Conservation (phyloP, 2,329 filamentous ascomycete species). For the Rhynchosporium agropyri region DNA sequence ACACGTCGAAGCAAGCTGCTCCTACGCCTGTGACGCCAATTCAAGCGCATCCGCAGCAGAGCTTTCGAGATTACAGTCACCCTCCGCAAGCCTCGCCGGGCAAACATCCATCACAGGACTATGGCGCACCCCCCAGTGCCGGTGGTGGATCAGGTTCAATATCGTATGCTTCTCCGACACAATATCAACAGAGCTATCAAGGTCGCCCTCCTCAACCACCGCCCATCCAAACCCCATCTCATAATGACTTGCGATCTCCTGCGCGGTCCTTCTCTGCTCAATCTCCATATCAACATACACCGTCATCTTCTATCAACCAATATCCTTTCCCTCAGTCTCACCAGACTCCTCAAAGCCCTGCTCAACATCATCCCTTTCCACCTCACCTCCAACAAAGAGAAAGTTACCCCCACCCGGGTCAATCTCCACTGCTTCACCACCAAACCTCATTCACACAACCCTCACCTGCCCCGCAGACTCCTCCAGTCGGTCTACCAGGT, state of each 20-base stretch:
- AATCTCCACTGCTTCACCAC: conserved; percentile 37
- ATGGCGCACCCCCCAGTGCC: conserved; percentile 33
- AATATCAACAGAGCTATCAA: conserved; percentile 40
- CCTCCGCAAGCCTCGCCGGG: conserved; percentile 38
- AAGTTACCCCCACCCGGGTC: conserved; percentile 37
- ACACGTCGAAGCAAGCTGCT: conserved; percentile 32
- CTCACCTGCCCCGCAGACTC: conserved; percentile 42
- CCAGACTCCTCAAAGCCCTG: conserved; percentile 41
- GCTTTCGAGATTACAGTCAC: conserved; percentile 41
- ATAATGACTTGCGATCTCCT: conserved; percentile 48
- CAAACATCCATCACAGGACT: conserved; percentile 42
- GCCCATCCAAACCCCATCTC: conserved; percentile 47
- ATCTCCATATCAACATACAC: conserved; percentile 42
- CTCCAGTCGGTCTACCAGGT: conserved; percentile 42
- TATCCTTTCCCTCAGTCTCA: conserved; percentile 41
- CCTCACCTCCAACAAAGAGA: conserved; percentile 35
- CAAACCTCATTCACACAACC: conserved; percentile 36
- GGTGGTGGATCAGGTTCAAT: conserved; percentile 20
- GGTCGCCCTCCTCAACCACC: conserved; percentile 44
- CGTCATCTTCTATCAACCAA: conserved; percentile 39
- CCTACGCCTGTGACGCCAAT: conserved; percentile 41
- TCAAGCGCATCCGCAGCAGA: conserved; percentile 37
- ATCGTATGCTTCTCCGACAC: conserved; percentile 40
- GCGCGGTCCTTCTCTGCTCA: conserved; percentile 44
- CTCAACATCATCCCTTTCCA: conserved; percentile 36